A percentile compares a stretch with the other conserved stretches of the same genome.
These are phyloP conservation scores for Gamarada debralockiae DNA, from an alignment of 495 filamentous ascomycete species.

Conservation along the genomic window DNA sequence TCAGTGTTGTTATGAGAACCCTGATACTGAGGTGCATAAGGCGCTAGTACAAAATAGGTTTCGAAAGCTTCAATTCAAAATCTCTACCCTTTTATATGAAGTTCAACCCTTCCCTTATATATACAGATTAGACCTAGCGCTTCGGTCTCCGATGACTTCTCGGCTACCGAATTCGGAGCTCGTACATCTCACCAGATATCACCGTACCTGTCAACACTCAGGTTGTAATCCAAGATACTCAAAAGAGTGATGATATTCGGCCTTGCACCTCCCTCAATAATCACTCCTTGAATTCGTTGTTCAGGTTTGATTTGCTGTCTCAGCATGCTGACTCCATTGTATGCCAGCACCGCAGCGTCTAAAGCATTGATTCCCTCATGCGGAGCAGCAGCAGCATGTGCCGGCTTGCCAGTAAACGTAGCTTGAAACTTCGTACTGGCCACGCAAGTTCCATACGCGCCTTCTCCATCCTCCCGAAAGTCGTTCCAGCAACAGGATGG, in stretches of 20 bases:
- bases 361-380: conserved; percentile 17
- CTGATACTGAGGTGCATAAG: too few species aligned
- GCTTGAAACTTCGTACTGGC: conserved; percentile 44
- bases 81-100: too few species aligned
- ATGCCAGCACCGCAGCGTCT: conserved; percentile 17
- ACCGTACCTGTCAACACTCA: too few species aligned
- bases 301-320: conserved; percentile 19
- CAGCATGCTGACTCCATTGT: conserved; percentile 17
- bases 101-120: too few species aligned
- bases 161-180: too few species aligned
- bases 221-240: conserved; percentile 52
- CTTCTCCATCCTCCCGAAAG: conserved; percentile 1
- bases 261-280: conserved; percentile 40
- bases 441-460: conserved; percentile 39
- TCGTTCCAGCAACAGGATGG: conserved; percentile 42
- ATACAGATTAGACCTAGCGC: too few species aligned
- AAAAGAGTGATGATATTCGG: conserved; percentile 53
- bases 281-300: conserved; percentile 42
- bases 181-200: too few species aligned
- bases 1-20: too few species aligned
- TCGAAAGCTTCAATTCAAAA: too few species aligned
- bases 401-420: conserved; percentile 46
- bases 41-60: too few species aligned
- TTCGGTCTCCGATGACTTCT: too few species aligned
- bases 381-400: conserved; percentile 49